A percentile compares a stretch with the other conserved stretches of the same genome.
phyloP scores from a whole-genome alignment of 1,284 basidiomycete species.

The Ceratobasidium sp. region DNA sequence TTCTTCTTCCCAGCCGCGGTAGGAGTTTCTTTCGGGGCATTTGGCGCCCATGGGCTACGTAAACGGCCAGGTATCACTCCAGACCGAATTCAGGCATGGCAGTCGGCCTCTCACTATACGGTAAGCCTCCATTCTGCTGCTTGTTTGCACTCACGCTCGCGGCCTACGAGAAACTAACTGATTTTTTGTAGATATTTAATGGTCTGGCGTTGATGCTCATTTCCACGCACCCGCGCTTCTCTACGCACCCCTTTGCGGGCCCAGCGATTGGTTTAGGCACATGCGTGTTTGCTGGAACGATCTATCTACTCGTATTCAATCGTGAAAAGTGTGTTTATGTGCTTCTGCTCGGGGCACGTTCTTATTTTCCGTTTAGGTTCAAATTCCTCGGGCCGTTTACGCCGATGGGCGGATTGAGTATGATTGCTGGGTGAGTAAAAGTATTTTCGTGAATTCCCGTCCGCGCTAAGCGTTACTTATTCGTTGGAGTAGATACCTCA shows the following conservation, averaged over 20 bases:
- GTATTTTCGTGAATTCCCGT: neutral
- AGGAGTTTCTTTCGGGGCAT: constrained; percentile 76
- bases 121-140: constrained; percentile 59
- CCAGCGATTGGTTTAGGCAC: constrained; percentile 76
- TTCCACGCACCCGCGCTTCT: constrained; percentile 78
- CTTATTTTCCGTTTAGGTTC: constrained; percentile 59
- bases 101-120: constrained; percentile 73
- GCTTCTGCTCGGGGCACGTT: neutral
- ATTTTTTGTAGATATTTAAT: constrained; percentile 72
- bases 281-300: constrained; percentile 77
- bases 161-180: neutral
- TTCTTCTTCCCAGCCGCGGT: constrained; percentile 61
- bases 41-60: constrained; percentile 76
- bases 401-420: constrained; percentile 77
- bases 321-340: constrained; percentile 63
- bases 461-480: neutral
- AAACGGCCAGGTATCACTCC: constrained; percentile 64
- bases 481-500: constrained; percentile 63
- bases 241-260: constrained; percentile 74
- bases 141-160: neutral
- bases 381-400: constrained; percentile 80
- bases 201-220: constrained; percentile 80
- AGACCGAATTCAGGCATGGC: constrained; percentile 71
- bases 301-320: constrained; percentile 73
- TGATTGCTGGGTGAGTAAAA: constrained; percentile 81